Conservation (phyloP, 2,329 filamentous ascomycete genomes). For the Cladophialophora carrionii region DNA sequence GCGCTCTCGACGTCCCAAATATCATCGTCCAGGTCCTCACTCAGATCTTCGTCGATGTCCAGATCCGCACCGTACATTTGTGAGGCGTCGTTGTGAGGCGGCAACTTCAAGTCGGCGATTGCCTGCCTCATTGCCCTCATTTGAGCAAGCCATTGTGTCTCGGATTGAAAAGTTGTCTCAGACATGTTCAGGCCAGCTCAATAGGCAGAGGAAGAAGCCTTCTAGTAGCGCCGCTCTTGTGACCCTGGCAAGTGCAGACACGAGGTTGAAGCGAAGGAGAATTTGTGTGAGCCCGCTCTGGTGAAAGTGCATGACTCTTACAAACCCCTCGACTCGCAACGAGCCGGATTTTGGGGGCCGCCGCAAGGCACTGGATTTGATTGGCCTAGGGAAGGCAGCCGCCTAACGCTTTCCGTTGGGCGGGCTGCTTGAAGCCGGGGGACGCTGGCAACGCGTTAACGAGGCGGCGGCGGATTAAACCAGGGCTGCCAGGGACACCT, state of each 20-base stretch:
- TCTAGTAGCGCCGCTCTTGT: not conserved
- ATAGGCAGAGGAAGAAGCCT: not conserved
- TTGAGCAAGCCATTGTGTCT: slow-evolving; percentile 80
- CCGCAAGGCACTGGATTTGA: not conserved
- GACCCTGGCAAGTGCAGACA: not conserved
- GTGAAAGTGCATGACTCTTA: slow-evolving; percentile 11
- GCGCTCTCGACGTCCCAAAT: slow-evolving; percentile 81
- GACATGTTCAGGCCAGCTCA: slow-evolving; percentile 27
- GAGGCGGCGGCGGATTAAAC: not conserved
- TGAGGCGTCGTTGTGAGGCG: slow-evolving; percentile 51
- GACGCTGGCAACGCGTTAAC: no score
- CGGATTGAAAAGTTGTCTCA: slow-evolving; percentile 40
- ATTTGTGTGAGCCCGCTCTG: not conserved
- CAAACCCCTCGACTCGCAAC: not conserved
- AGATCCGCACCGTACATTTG: slow-evolving; percentile 59
- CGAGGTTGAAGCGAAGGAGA: slow-evolving; percentile 1
- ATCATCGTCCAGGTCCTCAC: slow-evolving; percentile 71
- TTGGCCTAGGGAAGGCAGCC: not conserved
- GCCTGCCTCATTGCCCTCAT: slow-evolving; percentile 84
- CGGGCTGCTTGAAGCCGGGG: not conserved
- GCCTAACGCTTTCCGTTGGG: slow-evolving; percentile 2
- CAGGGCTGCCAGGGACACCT: not conserved
- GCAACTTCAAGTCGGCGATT: slow-evolving; percentile 70
- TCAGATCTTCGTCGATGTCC: slow-evolving; percentile 62
- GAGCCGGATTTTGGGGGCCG: no score